These are phyloP conservation scores for Candida tetrigidarum DNA, from an alignment of 1,139 yeast species.

Conservation along the genomic window DNA sequence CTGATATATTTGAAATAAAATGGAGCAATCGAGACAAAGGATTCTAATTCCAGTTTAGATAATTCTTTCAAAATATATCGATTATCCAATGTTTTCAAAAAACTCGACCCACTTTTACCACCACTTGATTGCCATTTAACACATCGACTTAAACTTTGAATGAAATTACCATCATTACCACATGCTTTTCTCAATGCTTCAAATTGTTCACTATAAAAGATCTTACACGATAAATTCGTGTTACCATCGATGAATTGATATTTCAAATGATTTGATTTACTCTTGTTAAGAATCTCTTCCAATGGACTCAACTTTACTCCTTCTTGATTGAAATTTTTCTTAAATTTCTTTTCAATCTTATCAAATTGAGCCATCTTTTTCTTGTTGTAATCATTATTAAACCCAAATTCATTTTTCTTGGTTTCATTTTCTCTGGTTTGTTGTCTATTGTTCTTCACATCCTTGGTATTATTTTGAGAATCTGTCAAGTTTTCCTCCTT, in stretches of 20 bases:
- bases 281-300: conserved; percentile 76
- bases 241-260: conserved; percentile 90
- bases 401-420: not conserved
- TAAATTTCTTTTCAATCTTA: conserved; percentile 50
- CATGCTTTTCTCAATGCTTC: conserved; percentile 90
- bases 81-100: conserved; percentile 89
- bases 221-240: conserved; percentile 85
- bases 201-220: conserved; percentile 95
- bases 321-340: conserved; percentile 29
- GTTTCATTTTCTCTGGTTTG: not conserved
- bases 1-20: conserved; percentile 96
- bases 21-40: conserved; percentile 95
- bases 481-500: too few relatives aligned
- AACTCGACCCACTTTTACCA: conserved; percentile 95
- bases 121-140: conserved; percentile 96
- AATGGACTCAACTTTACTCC: conserved; percentile 33
- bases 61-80: conserved; percentile 89
- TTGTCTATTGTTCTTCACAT: not conserved
- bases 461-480: too few relatives aligned
- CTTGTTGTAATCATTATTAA: conserved; percentile 24
- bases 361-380: conserved; percentile 44
- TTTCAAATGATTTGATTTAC: conserved; percentile 86
- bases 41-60: conserved; percentile 86
- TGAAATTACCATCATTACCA: conserved; percentile 73
- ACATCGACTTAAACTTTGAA: conserved; percentile 91